A percentile compares a stretch with the other conserved stretches of the same genome.
Evolutionary conservation across 768 basidiomycete genomes (phyloP).

Genomic region (Pleurotus giganteus): DNA sequence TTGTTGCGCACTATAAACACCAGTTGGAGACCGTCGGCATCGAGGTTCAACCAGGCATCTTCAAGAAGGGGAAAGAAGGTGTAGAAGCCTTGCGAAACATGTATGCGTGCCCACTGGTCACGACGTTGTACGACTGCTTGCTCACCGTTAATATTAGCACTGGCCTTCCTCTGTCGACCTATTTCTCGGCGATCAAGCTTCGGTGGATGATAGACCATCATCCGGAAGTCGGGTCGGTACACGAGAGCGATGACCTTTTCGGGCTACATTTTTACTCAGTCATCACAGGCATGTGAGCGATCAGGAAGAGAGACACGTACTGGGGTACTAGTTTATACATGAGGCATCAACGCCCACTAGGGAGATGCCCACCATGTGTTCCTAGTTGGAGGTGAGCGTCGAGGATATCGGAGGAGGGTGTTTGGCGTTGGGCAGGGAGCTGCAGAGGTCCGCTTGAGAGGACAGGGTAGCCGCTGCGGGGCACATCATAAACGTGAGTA

Average conservation of each 20-base stretch:
- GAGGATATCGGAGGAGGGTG: too few relatives aligned
- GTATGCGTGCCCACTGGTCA: conserved; percentile 42
- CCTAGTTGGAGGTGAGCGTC: too few relatives aligned
- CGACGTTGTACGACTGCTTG: conserved; percentile 13
- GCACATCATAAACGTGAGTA: too few relatives aligned
- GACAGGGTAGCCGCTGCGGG: too few relatives aligned
- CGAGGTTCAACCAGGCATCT: conserved; percentile 60
- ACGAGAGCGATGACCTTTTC: conserved; percentile 75
- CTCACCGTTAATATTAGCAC: conserved; percentile 51
- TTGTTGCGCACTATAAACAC: conserved; percentile 76
- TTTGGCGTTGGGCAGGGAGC: too few relatives aligned
- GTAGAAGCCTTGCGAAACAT: conserved; percentile 62
- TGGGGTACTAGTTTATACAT: too few relatives aligned
- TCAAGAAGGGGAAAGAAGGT: conserved; percentile 71
- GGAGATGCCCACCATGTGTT: too few relatives aligned
- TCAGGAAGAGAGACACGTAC: too few relatives aligned
- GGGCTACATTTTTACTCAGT: too few relatives aligned
- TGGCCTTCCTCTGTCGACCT: conserved; percentile 93
- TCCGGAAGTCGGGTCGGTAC: conserved; percentile 70
- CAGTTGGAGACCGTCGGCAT: conserved; percentile 74
- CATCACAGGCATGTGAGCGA: too few relatives aligned
- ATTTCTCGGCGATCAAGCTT: conserved; percentile 96
- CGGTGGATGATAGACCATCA: conserved; percentile 96
- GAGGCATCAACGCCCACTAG: too few relatives aligned
- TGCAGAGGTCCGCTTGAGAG: too few relatives aligned